A percentile compares a stretch with the other conserved stretches of the same genome.
These are phyloP conservation scores for Zasmidium cellare DNA, from an alignment of 2,329 filamentous ascomycete species.

Conservation along the genomic window DNA sequence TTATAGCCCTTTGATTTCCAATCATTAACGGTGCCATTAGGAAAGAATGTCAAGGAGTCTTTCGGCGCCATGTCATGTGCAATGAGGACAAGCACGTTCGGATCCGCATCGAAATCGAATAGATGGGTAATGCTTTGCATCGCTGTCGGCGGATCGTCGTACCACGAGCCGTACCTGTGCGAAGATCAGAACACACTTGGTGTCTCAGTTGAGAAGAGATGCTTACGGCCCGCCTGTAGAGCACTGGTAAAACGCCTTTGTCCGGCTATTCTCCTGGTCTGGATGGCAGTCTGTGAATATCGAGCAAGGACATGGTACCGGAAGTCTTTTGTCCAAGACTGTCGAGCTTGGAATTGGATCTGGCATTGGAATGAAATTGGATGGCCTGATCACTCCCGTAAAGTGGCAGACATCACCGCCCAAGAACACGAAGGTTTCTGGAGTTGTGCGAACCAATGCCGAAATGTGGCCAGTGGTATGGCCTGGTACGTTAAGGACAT, in stretches of 20 bases:
- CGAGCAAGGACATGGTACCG: constrained; percentile 20
- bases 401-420: constrained; percentile 28
- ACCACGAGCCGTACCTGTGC: constrained; percentile 10
- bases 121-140: constrained; percentile 20
- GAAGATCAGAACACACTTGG: not conserved
- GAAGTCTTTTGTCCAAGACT: constrained; percentile 18
- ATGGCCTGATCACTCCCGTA: constrained; percentile 23
- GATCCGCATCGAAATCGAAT: constrained; percentile 24
- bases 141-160: constrained; percentile 22
- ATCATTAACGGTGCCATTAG: constrained; percentile 23
- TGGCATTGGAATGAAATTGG: constrained; percentile 19
- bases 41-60: constrained; percentile 21
- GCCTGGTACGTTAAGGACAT: constrained; percentile 39
- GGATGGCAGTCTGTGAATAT: constrained; percentile 23
- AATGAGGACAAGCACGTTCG: constrained; percentile 24
- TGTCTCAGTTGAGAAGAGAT: no score
- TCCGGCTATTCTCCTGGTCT: constrained; percentile 13
- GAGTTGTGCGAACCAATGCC: constrained; percentile 24
- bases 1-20: constrained; percentile 24
- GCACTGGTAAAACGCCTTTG: constrained; percentile 21
- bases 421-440: constrained; percentile 25
- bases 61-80: constrained; percentile 25
- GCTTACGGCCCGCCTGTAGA: constrained; percentile 9
- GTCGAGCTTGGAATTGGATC: constrained; percentile 15
- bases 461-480: constrained; percentile 26